Base-by-base conservation (phyloP, 108 stramenopile species). In the Cyclotella distinguenda region DNA sequence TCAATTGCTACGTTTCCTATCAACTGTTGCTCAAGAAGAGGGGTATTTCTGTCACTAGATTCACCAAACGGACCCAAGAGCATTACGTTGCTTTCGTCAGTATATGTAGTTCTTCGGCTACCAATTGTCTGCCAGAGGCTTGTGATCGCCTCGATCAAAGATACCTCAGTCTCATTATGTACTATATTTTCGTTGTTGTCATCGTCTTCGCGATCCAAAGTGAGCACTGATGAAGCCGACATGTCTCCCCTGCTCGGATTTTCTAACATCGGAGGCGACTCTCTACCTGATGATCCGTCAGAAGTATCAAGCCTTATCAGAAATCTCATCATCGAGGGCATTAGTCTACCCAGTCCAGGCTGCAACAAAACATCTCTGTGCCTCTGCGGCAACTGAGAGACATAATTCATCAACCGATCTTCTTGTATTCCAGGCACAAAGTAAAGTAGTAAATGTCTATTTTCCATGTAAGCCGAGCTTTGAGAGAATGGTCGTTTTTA, bases 371-470 rank as follows among this genome's bases (percentile, higher is more conserved):
- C 49, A 23, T 82, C 62, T 53, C 85, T 82, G 60, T 88, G 88
- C 11, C 75, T 74, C 1, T 71, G 73, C 26, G 82, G 67, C 58
- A 93, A 72, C 43, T 78, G 85, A 25, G 77, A 47, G 16, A 93
- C 75, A 64, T 74, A 88, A 0, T 34, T 64, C 71, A 76, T 68
- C 28, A 82, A 45, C 57, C 86, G 84, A 11, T 86, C 88, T 10
- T 34, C 53, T 11, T 75, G 46, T 15, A 93, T 33, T 12, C 91
- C 91, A 9, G 91, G 91, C 1, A 93, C 80, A 60, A 90, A 79
- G 49, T 93, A 90, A 38, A 93, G 47, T 12, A 82, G 26, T 56
- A 88, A 44, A 57, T 86, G 70, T 21, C 83, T 62, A 44, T 82
- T 65, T 50, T 88, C 81, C 57, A 67, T 61, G 15, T 65, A 60